Evolutionary conservation across 208 protist species (phyloP).

Genomic region (Crithidia thermophila): DNA sequence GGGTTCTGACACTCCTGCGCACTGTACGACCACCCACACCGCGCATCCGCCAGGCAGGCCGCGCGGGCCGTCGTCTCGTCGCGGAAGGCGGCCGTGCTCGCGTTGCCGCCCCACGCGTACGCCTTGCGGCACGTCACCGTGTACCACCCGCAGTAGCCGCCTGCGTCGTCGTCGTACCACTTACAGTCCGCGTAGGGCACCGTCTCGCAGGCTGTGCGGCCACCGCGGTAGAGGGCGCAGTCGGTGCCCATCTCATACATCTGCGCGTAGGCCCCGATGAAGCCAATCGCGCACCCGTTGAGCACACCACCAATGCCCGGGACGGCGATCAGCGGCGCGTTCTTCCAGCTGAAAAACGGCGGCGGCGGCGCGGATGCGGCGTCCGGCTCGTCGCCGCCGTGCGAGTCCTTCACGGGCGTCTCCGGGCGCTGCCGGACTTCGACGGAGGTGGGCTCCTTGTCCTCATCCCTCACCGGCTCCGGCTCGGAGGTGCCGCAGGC

Average conservation of each 20-base stretch:
- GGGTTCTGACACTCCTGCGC: constrained; percentile 43
- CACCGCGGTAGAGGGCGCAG: constrained; percentile 43
- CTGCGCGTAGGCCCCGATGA: constrained; percentile 65
- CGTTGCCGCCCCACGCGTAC: constrained; percentile 19
- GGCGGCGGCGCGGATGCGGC: background rate
- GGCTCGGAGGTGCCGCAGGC: background rate
- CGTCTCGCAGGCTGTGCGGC: constrained; percentile 34
- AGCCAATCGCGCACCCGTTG: constrained; percentile 75
- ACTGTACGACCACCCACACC: constrained; percentile 61
- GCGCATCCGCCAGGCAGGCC: constrained; percentile 27
- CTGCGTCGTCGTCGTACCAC: constrained; percentile 28
- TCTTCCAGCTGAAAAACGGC: constrained; percentile 11
- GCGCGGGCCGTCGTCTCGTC: background rate
- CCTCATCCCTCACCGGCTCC: background rate
- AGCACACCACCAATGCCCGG: constrained; percentile 44
- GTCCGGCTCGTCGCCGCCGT: background rate
- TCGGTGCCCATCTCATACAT: constrained; percentile 59
- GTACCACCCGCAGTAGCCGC: constrained; percentile 41
- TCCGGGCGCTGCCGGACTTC: constrained; percentile 5
- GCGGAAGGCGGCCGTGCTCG: background rate
- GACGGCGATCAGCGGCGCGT: constrained; percentile 25
- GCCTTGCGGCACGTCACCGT: constrained; percentile 29
- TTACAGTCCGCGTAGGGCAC: constrained; percentile 48
- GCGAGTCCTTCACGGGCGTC: background rate
- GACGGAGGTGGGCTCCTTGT: background rate